phyloP scores from a whole-genome alignment of 345 rosid genomes.

The Luvunga scandens region DNA sequence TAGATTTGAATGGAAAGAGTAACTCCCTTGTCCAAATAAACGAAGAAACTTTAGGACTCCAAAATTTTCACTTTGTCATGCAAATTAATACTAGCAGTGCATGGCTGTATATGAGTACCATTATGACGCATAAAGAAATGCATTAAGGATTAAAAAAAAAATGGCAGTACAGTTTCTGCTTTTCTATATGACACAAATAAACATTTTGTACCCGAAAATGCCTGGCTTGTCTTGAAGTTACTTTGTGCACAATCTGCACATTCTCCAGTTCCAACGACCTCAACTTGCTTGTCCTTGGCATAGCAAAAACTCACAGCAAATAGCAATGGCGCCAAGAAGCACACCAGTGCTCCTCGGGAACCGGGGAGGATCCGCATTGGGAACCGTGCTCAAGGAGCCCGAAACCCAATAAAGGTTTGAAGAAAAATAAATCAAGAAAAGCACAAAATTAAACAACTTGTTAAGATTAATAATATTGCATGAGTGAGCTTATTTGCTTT shows the following conservation, averaged over 20 bases:
- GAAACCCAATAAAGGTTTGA: background rate
- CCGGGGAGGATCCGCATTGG: constrained; percentile 51
- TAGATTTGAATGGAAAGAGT: too few species aligned
- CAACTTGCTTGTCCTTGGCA: constrained; percentile 32
- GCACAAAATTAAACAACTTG: background rate
- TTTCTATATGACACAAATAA: background rate
- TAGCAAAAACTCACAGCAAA: constrained; percentile 35
- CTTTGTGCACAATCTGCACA: constrained; percentile 51
- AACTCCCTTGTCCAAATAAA: background rate
- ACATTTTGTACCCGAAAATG: constrained; percentile 49
- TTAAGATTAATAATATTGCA: background rate
- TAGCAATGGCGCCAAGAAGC: constrained; percentile 38
- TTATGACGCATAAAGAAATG: too few species aligned
- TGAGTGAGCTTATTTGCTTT: background rate
- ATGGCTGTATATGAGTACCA: too few species aligned
- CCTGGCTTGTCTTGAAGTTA: constrained; percentile 42
- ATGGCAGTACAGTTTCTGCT: too few species aligned
- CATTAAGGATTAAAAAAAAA: too few species aligned
- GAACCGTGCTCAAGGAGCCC: constrained; percentile 14
- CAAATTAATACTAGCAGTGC: background rate
- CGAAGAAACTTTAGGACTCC: background rate
- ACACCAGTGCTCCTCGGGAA: constrained; percentile 38
- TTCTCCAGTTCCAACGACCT: constrained; percentile 67
- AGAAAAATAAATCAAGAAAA: background rate
- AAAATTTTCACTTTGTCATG: background rate